Percentiles rank a stretch among this genome's conserved stretches.
phyloP scores from a whole-genome alignment of 192 early-diverging fungal species.

The Mortierella alpina region DNA sequence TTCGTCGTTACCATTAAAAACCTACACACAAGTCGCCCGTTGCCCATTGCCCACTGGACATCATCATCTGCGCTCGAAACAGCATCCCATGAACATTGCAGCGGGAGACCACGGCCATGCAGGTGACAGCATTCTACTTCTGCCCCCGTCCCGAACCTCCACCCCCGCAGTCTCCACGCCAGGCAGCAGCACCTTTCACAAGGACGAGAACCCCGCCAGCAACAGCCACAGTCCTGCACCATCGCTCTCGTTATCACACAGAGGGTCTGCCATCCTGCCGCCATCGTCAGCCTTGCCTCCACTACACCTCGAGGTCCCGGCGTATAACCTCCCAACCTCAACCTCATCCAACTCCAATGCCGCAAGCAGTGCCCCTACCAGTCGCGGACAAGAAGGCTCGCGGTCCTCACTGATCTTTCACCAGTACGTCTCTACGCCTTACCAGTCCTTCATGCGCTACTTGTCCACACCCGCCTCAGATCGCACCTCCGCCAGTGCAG shows the following conservation, averaged over 20 bases:
- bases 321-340: neutral
- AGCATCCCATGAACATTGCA: neutral
- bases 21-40: too few relatives aligned
- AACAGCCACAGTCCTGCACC: neutral
- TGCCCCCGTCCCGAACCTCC: neutral
- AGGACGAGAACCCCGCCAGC: neutral
- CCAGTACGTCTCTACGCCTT: slow-evolving; percentile 13
- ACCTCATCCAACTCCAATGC: neutral
- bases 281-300: neutral
- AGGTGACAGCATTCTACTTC: neutral
- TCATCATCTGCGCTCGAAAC: too few relatives aligned
- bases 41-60: too few relatives aligned
- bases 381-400: slow-evolving; percentile 7
- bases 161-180: slow-evolving; percentile 3
- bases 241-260: neutral
- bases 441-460: slow-evolving; percentile 18
- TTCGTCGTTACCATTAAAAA: too few relatives aligned
- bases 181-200: neutral
- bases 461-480: slow-evolving; percentile 8
- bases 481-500: neutral
- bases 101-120: slow-evolving; percentile 1
- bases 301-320: neutral
- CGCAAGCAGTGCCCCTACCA: neutral
- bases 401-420: slow-evolving; percentile 5
- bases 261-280: neutral